Evolutionary conservation across 768 basidiomycete species (phyloP), one percentile per base, ranked within the genome.

Genomic region (Mycena crocata): DNA sequence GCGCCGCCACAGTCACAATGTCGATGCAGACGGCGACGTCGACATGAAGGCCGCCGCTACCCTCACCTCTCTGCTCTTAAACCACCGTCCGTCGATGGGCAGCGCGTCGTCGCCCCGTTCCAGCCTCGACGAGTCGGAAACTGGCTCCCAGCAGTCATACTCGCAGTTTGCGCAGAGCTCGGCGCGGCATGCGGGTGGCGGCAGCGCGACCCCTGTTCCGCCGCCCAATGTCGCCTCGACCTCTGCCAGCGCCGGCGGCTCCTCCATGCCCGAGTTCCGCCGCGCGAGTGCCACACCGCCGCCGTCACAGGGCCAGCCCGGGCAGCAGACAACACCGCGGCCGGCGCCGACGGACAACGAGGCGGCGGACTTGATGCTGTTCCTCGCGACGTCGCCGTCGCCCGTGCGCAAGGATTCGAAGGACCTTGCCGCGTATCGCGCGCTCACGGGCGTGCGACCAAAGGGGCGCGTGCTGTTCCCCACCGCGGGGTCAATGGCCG

Each of bases 1-100:
- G 68, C 72, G 67, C 45, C 67, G 67, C 28, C 64, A 70, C 71
- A 73, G 67, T 58, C 78, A 66, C 56, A 75, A 75, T 57, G 78
- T 81, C 61, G 83, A 85, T 57, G 80, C 79, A 17, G 86, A 87
- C 63, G 86, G 83, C 15, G 90, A 90, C 71, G 83, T 90, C 54
- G 92, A 93, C 76, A 91, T 93, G 86, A 91, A 93, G 76, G 93
- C 93, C 42, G 93, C 93, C 9, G 91, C 90, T 30, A 92, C 93
- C 12, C 81, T 94, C 69, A 93, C 93, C 0, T 89, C 89, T 14
- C 82, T 94, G 60, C 82, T 90, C 62, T 82, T 91, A 63, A 86
- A 90, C 64, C 85, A 90, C 62, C 83, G 88, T 51, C 88, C 89
- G 23, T 88, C 89, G 13, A 86, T 89, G 17, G 84, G 83, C 31